A percentile compares a stretch with the other conserved stretches of the same genome.
Conservation (phyloP, 768 basidiomycete genomes). For the Russula compacta region DNA sequence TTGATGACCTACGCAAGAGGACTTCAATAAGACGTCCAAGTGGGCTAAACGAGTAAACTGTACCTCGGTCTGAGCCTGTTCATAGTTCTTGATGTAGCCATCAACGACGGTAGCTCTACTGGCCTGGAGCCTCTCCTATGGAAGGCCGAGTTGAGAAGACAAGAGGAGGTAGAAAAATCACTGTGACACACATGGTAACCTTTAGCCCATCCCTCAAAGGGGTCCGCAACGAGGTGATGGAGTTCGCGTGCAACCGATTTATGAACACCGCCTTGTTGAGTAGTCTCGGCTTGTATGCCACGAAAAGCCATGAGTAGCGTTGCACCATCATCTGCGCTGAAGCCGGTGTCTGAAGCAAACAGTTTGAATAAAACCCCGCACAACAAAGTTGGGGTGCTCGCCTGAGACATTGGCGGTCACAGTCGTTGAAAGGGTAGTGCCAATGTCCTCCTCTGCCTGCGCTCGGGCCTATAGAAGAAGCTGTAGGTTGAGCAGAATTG, state of each 20-base stretch:
- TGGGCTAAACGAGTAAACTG: neutral
- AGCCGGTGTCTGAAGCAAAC: conserved; percentile 44
- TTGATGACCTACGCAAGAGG: conserved; percentile 36
- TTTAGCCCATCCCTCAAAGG: conserved; percentile 73
- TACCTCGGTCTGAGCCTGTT: conserved; percentile 58
- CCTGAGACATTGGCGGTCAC: conserved; percentile 38
- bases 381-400: conserved; percentile 23
- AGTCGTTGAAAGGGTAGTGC: conserved; percentile 46
- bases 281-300: conserved; percentile 68
- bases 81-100: conserved; percentile 47
- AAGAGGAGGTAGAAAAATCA: neutral
- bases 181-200: conserved; percentile 49
- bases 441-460: conserved; percentile 57
- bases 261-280: conserved; percentile 67
- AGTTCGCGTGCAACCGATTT: conserved; percentile 65
- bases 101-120: conserved; percentile 19
- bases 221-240: conserved; percentile 62
- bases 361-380: neutral
- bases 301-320: conserved; percentile 72
- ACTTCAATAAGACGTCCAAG: neutral
- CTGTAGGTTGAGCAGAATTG: neutral
- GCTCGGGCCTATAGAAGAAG: conserved; percentile 53
- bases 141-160: neutral
- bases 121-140: conserved; percentile 11
- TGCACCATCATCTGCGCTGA: conserved; percentile 75